Conservation (phyloP, 2,329 filamentous ascomycete species). For the Penicillium sp. region DNA sequence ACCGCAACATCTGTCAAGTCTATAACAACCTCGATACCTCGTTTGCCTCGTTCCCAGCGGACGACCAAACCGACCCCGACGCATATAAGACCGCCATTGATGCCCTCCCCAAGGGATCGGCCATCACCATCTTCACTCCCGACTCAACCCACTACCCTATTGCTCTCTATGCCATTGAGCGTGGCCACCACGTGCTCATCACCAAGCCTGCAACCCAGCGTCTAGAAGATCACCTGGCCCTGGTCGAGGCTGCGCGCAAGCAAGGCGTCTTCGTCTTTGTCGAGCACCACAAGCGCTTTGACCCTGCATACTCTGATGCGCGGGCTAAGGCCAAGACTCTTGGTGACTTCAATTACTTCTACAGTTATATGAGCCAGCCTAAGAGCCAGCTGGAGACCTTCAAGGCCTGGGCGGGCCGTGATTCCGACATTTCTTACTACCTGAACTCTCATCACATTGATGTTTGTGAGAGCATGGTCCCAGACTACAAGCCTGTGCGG, state of each 20-base stretch:
- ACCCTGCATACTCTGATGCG: conserved; percentile 89
- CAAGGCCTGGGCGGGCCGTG: conserved; percentile 88
- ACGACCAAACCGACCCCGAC: conserved; percentile 70
- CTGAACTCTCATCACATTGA: conserved; percentile 94
- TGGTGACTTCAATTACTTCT: conserved; percentile 98
- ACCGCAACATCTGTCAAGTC: conserved; percentile 80
- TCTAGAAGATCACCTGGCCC: conserved; percentile 72
- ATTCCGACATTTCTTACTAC: conserved; percentile 94
- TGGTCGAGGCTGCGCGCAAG: conserved; percentile 69
- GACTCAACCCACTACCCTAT: conserved; percentile 92
- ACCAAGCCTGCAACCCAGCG: conserved; percentile 92
- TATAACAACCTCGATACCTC: conserved; percentile 88
- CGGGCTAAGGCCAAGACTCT: conserved; percentile 71
- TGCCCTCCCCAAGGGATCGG: conserved; percentile 73
- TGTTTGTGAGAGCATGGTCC: conserved; percentile 88
- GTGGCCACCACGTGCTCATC: conserved; percentile 83
- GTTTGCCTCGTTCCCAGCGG: conserved; percentile 77
- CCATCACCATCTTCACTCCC: conserved; percentile 94
- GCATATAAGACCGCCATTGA: conserved; percentile 90
- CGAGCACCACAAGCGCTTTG: conserved; percentile 95
- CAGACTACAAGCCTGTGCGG: conserved; percentile 72
- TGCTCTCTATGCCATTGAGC: conserved; percentile 85
- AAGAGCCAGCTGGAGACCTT: conserved; percentile 92
- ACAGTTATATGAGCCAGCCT: conserved; percentile 92
- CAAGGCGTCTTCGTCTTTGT: conserved; percentile 85